Evolutionary conservation across 2,329 filamentous ascomycete species (phyloP).

Genomic region (Monilinia polystroma): DNA sequence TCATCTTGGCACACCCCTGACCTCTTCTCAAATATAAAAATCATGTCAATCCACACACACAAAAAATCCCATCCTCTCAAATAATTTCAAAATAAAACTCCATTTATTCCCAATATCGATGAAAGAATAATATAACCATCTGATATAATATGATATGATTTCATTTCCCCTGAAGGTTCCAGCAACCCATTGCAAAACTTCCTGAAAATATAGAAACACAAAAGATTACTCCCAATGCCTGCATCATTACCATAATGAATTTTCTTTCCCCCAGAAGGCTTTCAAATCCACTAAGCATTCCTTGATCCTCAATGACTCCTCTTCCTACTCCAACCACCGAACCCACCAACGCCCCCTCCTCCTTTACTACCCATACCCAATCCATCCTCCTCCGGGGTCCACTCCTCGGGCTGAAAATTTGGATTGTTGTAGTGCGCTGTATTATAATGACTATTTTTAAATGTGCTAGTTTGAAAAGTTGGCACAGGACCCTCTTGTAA

Average conservation of each 20-base stretch:
- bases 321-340: conserved; percentile 21
- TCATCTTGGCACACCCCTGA: not conserved
- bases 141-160: not conserved
- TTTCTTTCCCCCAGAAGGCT: not conserved
- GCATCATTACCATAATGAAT: conserved; percentile 13
- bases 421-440: conserved; percentile 66
- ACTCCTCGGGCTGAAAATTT: conserved; percentile 58
- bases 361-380: not conserved
- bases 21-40: not conserved
- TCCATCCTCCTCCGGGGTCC: conserved; percentile 41
- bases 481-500: conserved; percentile 36
- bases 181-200: not conserved
- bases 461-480: conserved; percentile 51
- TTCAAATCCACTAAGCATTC: not conserved
- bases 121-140: conserved; percentile 3
- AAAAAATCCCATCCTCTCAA: not conserved
- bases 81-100: not conserved
- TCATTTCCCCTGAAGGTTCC: not conserved
- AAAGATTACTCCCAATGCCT: not conserved
- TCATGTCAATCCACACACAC: not conserved
- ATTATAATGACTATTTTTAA: conserved; percentile 67
- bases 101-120: not conserved
- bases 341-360: conserved; percentile 11
- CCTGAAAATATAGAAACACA: conserved; percentile 5
- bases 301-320: conserved; percentile 12